Evolutionary conservation across 176 grass and related monocot genomes (phyloP).

Genomic region (Triticum urartu): DNA sequence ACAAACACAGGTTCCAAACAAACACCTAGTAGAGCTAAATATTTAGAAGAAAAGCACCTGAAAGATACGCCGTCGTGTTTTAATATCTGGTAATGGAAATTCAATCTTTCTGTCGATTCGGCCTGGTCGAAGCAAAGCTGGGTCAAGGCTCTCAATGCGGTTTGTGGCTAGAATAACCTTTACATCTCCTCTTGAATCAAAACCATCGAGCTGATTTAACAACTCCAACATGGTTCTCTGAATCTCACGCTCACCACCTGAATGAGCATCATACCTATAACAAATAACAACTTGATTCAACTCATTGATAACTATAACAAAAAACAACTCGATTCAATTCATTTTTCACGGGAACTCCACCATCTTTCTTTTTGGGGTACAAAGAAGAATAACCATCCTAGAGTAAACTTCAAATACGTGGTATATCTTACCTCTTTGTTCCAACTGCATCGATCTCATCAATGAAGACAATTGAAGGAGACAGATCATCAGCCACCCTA

Average conservation of each 20-base stretch:
- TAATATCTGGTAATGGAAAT: constrained; percentile 82
- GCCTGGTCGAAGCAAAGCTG: constrained; percentile 72
- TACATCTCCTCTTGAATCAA: constrained; percentile 84
- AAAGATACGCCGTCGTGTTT: constrained; percentile 76
- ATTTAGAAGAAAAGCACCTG: constrained; percentile 36
- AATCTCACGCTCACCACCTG: constrained; percentile 80
- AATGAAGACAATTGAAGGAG: constrained; percentile 88
- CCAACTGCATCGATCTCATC: constrained; percentile 91
- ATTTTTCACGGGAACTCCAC: neutral
- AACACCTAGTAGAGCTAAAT: constrained; percentile 1
- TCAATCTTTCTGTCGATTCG: constrained; percentile 86
- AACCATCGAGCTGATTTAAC: constrained; percentile 85
- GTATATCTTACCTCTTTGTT: constrained; percentile 68
- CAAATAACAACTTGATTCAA: neutral
- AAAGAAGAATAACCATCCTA: constrained; percentile 25
- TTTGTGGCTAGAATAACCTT: constrained; percentile 92
- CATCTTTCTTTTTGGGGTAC: neutral
- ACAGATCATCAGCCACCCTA: constrained; percentile 83
- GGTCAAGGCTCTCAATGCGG: constrained; percentile 80
- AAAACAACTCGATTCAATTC: neutral
- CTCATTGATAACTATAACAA: constrained; percentile 43
- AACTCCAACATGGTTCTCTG: constrained; percentile 88
- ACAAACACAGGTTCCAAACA: neutral
- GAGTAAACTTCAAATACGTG: neutral
- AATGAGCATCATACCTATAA: constrained; percentile 87